A percentile compares a stretch with the other conserved stretches of the same genome.
These are phyloP conservation scores for Haberlea rhodopensis DNA, from an alignment of 257 asterid genomes.

Conservation along the genomic window DNA sequence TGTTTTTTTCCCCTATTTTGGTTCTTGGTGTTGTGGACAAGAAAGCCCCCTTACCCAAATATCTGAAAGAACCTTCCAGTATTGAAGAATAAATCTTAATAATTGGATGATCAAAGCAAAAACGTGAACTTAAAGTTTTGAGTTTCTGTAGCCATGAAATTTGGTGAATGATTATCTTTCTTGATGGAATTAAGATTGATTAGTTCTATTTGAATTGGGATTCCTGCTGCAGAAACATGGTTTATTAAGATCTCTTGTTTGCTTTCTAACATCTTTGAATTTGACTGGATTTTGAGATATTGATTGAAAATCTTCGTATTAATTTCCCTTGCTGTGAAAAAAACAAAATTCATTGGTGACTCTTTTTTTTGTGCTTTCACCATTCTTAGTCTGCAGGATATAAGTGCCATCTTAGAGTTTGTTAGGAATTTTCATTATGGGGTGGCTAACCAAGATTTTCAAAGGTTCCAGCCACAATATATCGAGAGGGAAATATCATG, in stretches of 20 bases:
- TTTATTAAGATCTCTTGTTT: background rate
- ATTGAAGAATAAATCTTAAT: slow-evolving; percentile 19
- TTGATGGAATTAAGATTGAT: slow-evolving; percentile 21
- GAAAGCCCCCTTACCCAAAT: slow-evolving; percentile 22
- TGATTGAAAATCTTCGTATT: background rate
- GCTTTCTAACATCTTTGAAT: background rate
- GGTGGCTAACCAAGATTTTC: slow-evolving; percentile 84
- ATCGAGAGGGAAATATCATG: slow-evolving; percentile 69
- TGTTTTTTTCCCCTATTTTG: background rate
- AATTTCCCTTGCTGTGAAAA: slow-evolving; percentile 1
- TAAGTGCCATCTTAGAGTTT: slow-evolving; percentile 23
- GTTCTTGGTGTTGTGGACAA: slow-evolving; percentile 16
- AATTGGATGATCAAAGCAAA: slow-evolving; percentile 17
- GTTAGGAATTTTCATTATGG: slow-evolving; percentile 44
- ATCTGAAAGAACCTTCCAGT: no score
- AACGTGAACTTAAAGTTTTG: slow-evolving; percentile 10
- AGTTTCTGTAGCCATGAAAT: slow-evolving; percentile 11
- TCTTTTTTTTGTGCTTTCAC: slow-evolving; percentile 10
- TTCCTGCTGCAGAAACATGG: slow-evolving; percentile 14
- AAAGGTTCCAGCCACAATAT: slow-evolving; percentile 66
- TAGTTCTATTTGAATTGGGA: slow-evolving; percentile 9
- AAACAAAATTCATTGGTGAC: no score
- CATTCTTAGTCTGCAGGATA: slow-evolving; percentile 31
- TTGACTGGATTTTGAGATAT: slow-evolving; percentile 19
- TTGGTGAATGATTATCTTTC: slow-evolving; percentile 8